Base-by-base conservation (phyloP, 2,329 filamentous ascomycete genomes). In the Ophiostoma sp. region DNA sequence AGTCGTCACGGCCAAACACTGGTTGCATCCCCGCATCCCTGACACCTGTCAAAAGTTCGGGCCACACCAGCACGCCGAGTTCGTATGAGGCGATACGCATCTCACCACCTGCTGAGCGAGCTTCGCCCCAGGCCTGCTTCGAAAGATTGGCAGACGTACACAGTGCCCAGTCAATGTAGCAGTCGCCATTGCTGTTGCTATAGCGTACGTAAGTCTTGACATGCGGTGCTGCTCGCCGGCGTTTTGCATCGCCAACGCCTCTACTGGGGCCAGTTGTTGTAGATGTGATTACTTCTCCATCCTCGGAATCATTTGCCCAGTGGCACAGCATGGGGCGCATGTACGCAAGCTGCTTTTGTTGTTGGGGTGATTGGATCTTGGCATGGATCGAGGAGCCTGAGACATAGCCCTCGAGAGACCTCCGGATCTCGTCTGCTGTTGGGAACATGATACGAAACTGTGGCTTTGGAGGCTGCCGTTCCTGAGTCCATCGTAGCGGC, bases 61-160 rank as follows among this genome's bases (percentile, higher is more conserved):
- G 94, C 93, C 94, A 97, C 0, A 97, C 87, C 64, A 97, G 79
- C 1, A 97, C 93, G 0, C 94, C 94, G 42, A 93, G 87, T 80
- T 97, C 94, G 84, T 91, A 97, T 39, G 93, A 96, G 73, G 91
- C 90, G 36, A 97, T 89, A 48, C 91, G 87, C 39, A 94, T 83
- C 77, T 93, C 87, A 0, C 88, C 89, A 0, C 85, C 83, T 12
- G 84, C 80, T 75, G 87, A 89, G 0, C 80, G 80, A 2, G 87
- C 84, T 50, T 92, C 90, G 1, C 94, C 94, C 95, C 94, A 97
- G 0, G 94, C 94, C 81, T 97, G 94, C 75, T 91, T 95, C 1
- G 93, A 96, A 2, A 97, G 81, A 77, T 97, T 97, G n/a, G 94
- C 94, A n/a, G 93, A 96, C 0, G 93, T 97, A 1, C 97, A 80